These are phyloP conservation scores for Debaryomyces robertsiae DNA, from an alignment of 1,139 yeast genomes.

Conservation along the genomic window DNA sequence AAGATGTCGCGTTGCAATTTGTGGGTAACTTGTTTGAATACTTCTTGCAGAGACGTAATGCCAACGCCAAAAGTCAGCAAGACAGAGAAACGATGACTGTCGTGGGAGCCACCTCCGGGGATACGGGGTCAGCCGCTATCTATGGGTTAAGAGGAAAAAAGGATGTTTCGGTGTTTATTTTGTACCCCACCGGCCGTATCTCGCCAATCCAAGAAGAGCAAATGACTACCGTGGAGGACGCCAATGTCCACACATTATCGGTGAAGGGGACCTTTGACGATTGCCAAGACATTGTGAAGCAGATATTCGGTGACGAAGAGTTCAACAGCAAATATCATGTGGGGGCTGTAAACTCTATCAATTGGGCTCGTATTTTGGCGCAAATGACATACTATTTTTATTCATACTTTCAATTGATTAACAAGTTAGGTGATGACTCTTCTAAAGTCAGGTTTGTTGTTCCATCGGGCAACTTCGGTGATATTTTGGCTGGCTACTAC, in stretches of 20 bases:
- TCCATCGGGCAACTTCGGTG: slow-evolving; percentile 98
- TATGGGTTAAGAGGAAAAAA: slow-evolving; percentile 96
- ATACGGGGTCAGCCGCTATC: slow-evolving; percentile 98
- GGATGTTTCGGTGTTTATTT: slow-evolving; percentile 92
- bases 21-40: slow-evolving; percentile 95
- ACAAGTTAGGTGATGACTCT: slow-evolving; percentile 35
- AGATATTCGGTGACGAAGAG: slow-evolving; percentile 83
- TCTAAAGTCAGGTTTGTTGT: slow-evolving; percentile 79
- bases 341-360: slow-evolving; percentile 97
- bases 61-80: slow-evolving; percentile 55
- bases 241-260: slow-evolving; percentile 90
- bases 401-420: slow-evolving; percentile 76
- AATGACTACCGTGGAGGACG: slow-evolving; percentile 96
- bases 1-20: slow-evolving; percentile 97
- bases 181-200: slow-evolving; percentile 96
- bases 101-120: slow-evolving; percentile 99
- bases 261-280: slow-evolving; percentile 97
- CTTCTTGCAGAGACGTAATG: slow-evolving; percentile 78
- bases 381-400: slow-evolving; percentile 96
- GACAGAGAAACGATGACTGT: slow-evolving; percentile 85
- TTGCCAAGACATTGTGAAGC: slow-evolving; percentile 95
- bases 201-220: slow-evolving; percentile 98
- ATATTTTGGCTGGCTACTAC: slow-evolving; percentile 92
- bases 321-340: slow-evolving; percentile 89
- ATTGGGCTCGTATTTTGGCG: slow-evolving; percentile 98